Base-by-base conservation (phyloP, 2,329 filamentous ascomycete species). In the Pochonia chlamydosporia region DNA sequence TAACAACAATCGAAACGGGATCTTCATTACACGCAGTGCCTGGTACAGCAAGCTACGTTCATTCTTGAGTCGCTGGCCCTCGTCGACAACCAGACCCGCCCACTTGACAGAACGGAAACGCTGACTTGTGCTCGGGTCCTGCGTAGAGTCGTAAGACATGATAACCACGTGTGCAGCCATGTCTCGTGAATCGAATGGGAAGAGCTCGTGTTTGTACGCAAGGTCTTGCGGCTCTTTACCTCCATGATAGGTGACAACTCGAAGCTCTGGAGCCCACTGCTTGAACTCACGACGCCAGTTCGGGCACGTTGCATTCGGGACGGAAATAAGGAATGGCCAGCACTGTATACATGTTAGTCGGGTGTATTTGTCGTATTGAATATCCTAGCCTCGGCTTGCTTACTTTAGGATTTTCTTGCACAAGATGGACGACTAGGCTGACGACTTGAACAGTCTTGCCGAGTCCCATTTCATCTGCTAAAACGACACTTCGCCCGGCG, bases 251-350 rank as follows among this genome's bases (percentile, higher is more conserved):
- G 90, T 85, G n/a, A 96, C 90, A 6, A 95, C 90, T 36, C 90
- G 82, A 30, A 97, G 70, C 6, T 80, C 81, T 2, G 92, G 92
- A 0, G 87, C 84, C 92, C 92, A 99, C 55, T 87, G 84, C 69
- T 95, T 95, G 64, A 97, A 89, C 63, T 99, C 93, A 42, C 92
- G 84, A 5, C 92, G 86, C 92, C 93, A 99, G 63, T 99, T 99
- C n/a, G 90, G 82, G 63, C 90, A 95, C 0, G 93, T 99, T 0
- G 92, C 85, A 61, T 97, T 97, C 0, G 93, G 93, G 1, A 95
- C 92, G 2, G 96, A 89, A 3, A 97, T 77, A 14, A 99, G 74
- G 61, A 96, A 97, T 0, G 93, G 93, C 79, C 87, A 97, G 65
- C 89, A 93, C 60, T 69, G 37, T 41, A 33, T 14, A 33, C 4